Evolutionary conservation across 2,329 filamentous ascomycete species (phyloP), one percentile per base, ranked within the genome.

Genomic region (Ophiostoma australiae): DNA sequence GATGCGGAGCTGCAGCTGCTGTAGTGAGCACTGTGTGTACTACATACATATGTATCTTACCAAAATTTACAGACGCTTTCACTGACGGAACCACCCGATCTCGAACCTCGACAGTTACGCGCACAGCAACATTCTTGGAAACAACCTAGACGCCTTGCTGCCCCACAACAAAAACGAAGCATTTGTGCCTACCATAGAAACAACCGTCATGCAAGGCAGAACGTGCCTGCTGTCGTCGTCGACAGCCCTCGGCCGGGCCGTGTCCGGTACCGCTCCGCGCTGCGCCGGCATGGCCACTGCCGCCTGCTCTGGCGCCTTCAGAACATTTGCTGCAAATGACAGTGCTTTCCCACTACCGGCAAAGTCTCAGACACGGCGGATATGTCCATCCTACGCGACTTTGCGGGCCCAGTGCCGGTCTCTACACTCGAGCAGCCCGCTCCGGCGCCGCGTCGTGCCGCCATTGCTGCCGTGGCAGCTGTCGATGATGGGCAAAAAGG

Each of bases 201-300:
- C 35, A 39, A 37, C 27, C 13, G 17, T 17, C 6, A 85, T 85
- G 82, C 80, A 75, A 71, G 73, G 76, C 70, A 72, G 78, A 33
- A 72, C 74, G 70, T 84, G 81, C 73, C 74, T 83, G 61, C 81
- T 81, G 76, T 82, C 80, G 73, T 80, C 83, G 69, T 80, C 81
- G n/a, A 75, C 78, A 48, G 82, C 83, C 72, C 80, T 87, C 5
- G 80, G 82, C 66, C 79, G 80, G 70, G 81, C 85, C 67, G 84
- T 86, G 39, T 27, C 39, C 66, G 66, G 66, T 20, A 48, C 20
- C 35, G n/a, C 52, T 7, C n/a, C 71, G 6, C 33, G 52, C 58
- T 63, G 27, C 27, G 23, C 27, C 11, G 58, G 58, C 27, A 31
- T 63, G 58, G 6, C 27, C 27, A 33, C 27, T 23, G n/a, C 52